A percentile compares a stretch with the other conserved stretches of the same genome.
Conservation (phyloP, 352 stramenopile genomes). For the Globisporangium carolinianum region DNA sequence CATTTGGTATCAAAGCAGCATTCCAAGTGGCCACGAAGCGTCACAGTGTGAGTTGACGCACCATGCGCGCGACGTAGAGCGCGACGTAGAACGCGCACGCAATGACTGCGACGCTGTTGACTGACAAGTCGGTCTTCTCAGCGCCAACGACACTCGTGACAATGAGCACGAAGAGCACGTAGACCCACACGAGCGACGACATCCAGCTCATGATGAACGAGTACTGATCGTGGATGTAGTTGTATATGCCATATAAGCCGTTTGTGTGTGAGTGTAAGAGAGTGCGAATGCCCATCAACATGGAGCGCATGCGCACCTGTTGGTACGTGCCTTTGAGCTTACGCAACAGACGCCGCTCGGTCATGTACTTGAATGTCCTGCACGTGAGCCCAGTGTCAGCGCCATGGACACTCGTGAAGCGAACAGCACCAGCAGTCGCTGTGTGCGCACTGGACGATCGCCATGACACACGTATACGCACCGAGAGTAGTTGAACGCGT, state of each 20-base stretch:
- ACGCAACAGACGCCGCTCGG: constrained; percentile 11
- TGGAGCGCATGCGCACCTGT: constrained; percentile 3
- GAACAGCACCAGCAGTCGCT: background rate
- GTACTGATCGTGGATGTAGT: constrained; percentile 7
- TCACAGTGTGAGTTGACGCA: background rate
- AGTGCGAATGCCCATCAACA: background rate
- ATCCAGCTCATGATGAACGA: constrained; percentile 15
- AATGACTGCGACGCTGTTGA: constrained; percentile 17
- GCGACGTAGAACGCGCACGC: constrained; percentile 14
- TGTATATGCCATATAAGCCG: background rate
- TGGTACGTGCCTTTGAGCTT: constrained; percentile 16
- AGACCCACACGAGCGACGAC: constrained; percentile 16
- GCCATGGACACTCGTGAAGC: too few relatives aligned
- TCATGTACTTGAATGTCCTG: constrained; percentile 20
- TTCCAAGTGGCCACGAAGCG: background rate
- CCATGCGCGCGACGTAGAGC: constrained; percentile 13
- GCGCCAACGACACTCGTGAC: constrained; percentile 14
- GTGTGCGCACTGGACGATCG: background rate
- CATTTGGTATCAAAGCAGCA: background rate
- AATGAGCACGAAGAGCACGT: constrained; percentile 21
- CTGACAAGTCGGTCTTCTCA: constrained; percentile 13
- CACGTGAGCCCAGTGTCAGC: background rate
- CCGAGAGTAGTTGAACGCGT: constrained; percentile 14
- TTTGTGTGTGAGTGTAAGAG: background rate
- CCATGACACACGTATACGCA: background rate